Percentiles rank a stretch among this genome's conserved stretches.
These are phyloP conservation scores for Citrullus mucosospermus DNA, from an alignment of 306 rosid genomes.

Conservation along the genomic window DNA sequence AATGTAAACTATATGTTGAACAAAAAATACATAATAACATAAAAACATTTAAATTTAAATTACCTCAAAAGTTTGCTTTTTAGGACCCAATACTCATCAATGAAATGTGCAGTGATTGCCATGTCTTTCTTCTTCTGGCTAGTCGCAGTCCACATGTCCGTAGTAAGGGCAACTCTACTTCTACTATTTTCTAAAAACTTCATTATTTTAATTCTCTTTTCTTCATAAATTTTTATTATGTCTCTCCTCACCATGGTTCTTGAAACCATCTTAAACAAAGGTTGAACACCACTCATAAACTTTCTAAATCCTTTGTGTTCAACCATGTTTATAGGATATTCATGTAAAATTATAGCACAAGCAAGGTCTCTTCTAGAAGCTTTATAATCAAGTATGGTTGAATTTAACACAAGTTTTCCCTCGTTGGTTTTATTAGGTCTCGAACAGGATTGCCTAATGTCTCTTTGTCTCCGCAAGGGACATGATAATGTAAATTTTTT, in stretches of 20 bases:
- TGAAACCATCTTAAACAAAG: neutral
- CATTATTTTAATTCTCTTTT: neutral
- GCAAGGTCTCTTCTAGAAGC: too few relatives aligned
- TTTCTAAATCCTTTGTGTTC: neutral
- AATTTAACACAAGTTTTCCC: too few relatives aligned
- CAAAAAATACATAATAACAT: neutral
- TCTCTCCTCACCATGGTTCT: neutral
- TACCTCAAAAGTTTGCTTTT: neutral
- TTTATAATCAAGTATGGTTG: too few relatives aligned
- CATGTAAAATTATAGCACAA: too few relatives aligned
- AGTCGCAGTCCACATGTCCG: neutral
- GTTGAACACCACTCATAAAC: neutral
- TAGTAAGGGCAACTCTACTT: neutral
- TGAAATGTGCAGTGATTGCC: neutral
- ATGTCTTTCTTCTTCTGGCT: neutral
- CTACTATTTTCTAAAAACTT: neutral
- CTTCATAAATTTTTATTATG: neutral
- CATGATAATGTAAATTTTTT: too few relatives aligned
- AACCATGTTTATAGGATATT: neutral
- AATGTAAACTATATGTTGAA: neutral
- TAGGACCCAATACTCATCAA: neutral
- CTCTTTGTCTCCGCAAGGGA: too few relatives aligned
- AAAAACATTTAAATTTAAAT: neutral
- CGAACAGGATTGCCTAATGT: too few relatives aligned
- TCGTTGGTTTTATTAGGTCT: too few relatives aligned